Conservation (phyloP, 2,329 filamentous ascomycete genomes). For the Fusarium sp. region DNA sequence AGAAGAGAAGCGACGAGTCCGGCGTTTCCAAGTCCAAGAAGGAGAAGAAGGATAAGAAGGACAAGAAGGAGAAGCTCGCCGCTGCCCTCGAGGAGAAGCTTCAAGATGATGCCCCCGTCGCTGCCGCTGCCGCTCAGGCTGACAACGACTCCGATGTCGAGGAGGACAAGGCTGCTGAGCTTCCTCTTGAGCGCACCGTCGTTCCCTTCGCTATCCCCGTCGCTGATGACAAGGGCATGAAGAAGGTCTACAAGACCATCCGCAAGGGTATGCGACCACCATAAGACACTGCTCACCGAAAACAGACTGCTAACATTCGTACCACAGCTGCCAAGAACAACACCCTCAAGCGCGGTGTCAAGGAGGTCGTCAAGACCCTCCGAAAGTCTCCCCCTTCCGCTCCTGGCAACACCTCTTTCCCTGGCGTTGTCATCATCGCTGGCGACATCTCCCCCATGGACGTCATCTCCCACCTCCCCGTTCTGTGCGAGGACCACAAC, state of each 20-base stretch:
- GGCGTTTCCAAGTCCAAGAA: conserved; percentile 68
- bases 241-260: conserved; percentile 70
- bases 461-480: conserved; percentile 97
- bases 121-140: conserved; percentile 54
- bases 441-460: conserved; percentile 99
- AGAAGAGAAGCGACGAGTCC: conserved; percentile 68
- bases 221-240: conserved; percentile 80
- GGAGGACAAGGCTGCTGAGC: conserved; percentile 59
- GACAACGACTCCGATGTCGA: conserved; percentile 61
- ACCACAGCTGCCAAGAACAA: conserved; percentile 89
- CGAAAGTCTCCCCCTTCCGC: conserved; percentile 85
- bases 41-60: conserved; percentile 75
- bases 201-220: conserved; percentile 88
- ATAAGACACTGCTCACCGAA: neutral
- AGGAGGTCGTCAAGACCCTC: conserved; percentile 98
- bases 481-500: conserved; percentile 97
- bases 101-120: conserved; percentile 65
- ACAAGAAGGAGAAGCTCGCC: conserved; percentile 79
- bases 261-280: conserved; percentile 62
- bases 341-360: conserved; percentile 96
- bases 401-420: conserved; percentile 71
- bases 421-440: conserved; percentile 88
- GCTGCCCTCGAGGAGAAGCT: conserved; percentile 74
- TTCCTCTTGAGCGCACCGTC: conserved; percentile 67
- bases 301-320: conserved; percentile 31